Evolutionary conservation across 1,284 basidiomycete species (phyloP).

Genomic region (Clitocybe nebularis): DNA sequence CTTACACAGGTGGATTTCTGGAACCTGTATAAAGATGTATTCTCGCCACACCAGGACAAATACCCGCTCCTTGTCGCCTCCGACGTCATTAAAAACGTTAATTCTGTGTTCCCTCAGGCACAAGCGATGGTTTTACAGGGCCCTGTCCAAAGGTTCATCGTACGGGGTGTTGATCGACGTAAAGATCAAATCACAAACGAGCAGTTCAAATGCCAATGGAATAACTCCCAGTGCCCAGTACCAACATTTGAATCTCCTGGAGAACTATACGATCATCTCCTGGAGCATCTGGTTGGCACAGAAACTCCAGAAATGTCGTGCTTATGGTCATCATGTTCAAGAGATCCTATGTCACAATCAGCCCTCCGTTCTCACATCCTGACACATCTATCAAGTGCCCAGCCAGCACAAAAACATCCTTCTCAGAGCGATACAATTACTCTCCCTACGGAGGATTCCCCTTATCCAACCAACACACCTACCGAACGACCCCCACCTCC

Average conservation of each 20-base stretch:
- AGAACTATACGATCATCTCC: constrained; percentile 66
- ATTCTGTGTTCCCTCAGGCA: constrained; percentile 72
- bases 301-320: constrained; percentile 48
- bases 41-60: constrained; percentile 51
- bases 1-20: constrained; percentile 89
- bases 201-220: constrained; percentile 68
- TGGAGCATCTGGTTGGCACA: constrained; percentile 49
- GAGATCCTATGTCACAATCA: constrained; percentile 41
- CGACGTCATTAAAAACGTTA: constrained; percentile 86
- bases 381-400: constrained; percentile 64
- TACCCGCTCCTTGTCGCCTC: constrained; percentile 69
- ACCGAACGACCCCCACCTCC: constrained; percentile 63
- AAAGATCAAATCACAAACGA: constrained; percentile 53
- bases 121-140: constrained; percentile 79
- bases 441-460: constrained; percentile 46
- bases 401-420: constrained; percentile 51
- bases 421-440: constrained; percentile 69
- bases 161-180: constrained; percentile 70
- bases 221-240: constrained; percentile 50
- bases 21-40: constrained; percentile 79
- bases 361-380: constrained; percentile 61
- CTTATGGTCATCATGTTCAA: constrained; percentile 62
- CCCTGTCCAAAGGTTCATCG: constrained; percentile 70
- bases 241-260: constrained; percentile 44
- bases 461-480: constrained; percentile 56